Conservation (phyloP, 306 rosid species). For the Vicia faba region DNA sequence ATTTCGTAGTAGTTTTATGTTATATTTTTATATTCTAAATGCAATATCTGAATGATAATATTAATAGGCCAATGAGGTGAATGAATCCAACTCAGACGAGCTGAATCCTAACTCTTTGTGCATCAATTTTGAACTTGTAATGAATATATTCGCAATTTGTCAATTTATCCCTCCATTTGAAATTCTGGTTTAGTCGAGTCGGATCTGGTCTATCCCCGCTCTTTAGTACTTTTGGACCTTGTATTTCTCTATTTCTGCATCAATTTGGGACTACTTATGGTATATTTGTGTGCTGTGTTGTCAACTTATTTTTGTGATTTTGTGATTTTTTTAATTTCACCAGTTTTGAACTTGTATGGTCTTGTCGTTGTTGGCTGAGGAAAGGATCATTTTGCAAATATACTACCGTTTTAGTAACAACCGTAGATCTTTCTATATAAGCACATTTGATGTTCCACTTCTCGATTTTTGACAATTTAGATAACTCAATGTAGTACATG, state of each 20-base stretch:
- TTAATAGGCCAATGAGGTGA: no score
- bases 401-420: background rate
- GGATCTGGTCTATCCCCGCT: background rate
- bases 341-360: background rate
- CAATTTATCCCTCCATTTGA: background rate
- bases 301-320: background rate
- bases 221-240: conserved; percentile 6
- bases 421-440: background rate
- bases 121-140: background rate
- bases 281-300: background rate
- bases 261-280: background rate
- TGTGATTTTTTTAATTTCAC: background rate
- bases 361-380: background rate
- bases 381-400: background rate
- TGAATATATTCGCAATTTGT: background rate
- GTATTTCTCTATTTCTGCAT: background rate
- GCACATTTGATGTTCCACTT: background rate
- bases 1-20: no score
- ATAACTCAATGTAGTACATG: conserved; percentile 7
- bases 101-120: no score
- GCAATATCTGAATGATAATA: no score
- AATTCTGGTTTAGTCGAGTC: background rate
- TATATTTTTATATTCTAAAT: no score
- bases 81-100: no score
- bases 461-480: background rate